Evolutionary conservation across 768 basidiomycete species (phyloP).

Genomic region (Coprinopsis sp.): DNA sequence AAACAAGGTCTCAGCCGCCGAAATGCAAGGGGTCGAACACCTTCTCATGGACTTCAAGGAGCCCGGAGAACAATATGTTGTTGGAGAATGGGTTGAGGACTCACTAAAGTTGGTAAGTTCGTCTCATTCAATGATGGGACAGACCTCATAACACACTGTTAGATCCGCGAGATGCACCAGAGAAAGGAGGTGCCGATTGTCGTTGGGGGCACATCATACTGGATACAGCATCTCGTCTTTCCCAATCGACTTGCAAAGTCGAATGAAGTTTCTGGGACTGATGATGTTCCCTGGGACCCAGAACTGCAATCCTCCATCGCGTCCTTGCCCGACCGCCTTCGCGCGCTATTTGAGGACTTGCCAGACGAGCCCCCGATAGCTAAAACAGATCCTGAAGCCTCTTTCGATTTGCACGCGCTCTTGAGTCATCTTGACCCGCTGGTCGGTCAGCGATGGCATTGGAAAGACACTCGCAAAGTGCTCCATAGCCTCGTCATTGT

Average conservation of each 20-base stretch:
- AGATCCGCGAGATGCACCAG: conserved; percentile 74
- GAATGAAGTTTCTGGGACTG: background rate
- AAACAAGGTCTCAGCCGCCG: conserved; percentile 79
- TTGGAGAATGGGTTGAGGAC: conserved; percentile 85
- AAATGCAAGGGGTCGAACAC: conserved; percentile 81
- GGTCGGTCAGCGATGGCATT: conserved; percentile 88
- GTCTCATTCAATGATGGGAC: background rate
- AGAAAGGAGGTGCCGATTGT: conserved; percentile 73
- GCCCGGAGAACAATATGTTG: conserved; percentile 83
- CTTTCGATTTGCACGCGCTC: conserved; percentile 62
- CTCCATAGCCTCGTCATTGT: conserved; percentile 74
- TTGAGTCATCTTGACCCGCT: conserved; percentile 64
- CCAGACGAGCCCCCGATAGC: conserved; percentile 60
- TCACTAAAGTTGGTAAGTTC: conserved; percentile 69
- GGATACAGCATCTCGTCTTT: conserved; percentile 94
- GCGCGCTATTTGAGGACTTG: conserved; percentile 48
- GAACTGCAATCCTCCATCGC: conserved; percentile 28
- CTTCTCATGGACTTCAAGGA: conserved; percentile 84
- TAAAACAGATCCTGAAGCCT: conserved; percentile 45
- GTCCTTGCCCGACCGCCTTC: conserved; percentile 43
- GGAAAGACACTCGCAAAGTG: conserved; percentile 91
- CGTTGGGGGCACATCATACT: conserved; percentile 95
- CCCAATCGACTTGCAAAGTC: conserved; percentile 58
- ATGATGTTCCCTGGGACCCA: conserved; percentile 7
- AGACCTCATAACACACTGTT: background rate